These are phyloP conservation scores for Lachnellula occidentalis DNA, from an alignment of 2,329 filamentous ascomycete species.

Conservation along the genomic window DNA sequence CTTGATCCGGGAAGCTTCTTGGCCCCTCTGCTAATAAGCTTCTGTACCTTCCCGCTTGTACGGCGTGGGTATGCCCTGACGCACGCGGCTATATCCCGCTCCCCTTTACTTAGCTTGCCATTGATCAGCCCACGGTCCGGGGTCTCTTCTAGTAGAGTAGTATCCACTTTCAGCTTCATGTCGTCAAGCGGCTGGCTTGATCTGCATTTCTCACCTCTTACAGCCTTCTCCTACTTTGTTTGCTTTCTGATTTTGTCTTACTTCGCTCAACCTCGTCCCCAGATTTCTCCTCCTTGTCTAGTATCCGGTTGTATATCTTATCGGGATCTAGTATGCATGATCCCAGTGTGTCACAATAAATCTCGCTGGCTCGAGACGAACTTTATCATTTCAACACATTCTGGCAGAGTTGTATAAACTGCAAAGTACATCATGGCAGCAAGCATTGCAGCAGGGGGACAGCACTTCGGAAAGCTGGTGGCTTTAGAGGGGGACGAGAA, in stretches of 20 bases:
- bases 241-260: not conserved
- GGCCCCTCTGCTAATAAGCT: no score
- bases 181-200: conserved; percentile 2
- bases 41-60: not conserved
- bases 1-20: not conserved
- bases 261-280: not conserved
- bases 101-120: not conserved
- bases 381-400: not conserved
- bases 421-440: conserved; percentile 2
- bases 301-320: no score
- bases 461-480: conserved; percentile 44
- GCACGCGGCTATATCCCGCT: not conserved
- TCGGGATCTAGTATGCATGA: not conserved
- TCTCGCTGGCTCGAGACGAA: conserved; percentile 14
- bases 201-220: not conserved
- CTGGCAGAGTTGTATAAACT: not conserved
- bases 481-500: conserved; percentile 55
- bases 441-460: not conserved
- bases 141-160: not conserved
- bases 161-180: not conserved
- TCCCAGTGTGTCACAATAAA: not conserved
- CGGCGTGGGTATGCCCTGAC: not conserved
- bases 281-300: no score
- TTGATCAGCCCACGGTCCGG: conserved; percentile 1
- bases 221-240: not conserved